A percentile compares a stretch with the other conserved stretches of the same genome.
phyloP scores from a whole-genome alignment of 345 rosid genomes.

The Salix udensis region DNA sequence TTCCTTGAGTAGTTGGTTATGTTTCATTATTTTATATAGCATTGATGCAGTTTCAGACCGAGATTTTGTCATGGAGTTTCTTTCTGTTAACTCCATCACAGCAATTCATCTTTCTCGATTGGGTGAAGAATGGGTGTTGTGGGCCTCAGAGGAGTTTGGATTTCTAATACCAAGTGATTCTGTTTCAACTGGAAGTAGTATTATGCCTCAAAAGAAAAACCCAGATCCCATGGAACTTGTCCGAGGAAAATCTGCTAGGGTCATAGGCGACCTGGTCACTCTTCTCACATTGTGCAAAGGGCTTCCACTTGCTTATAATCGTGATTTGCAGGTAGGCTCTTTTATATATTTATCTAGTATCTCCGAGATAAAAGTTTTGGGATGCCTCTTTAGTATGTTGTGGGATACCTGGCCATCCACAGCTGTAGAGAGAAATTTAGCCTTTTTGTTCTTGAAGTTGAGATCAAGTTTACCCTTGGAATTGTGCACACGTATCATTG shows the following conservation, averaged over 20 bases:
- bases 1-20: slow-evolving; percentile 8
- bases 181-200: slow-evolving; percentile 93
- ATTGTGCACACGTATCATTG: neutral
- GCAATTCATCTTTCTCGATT: slow-evolving; percentile 86
- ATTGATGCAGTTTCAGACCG: slow-evolving; percentile 97
- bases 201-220: slow-evolving; percentile 99
- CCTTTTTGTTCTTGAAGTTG: neutral
- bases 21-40: slow-evolving; percentile 33
- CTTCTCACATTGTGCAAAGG: slow-evolving; percentile 91
- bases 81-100: slow-evolving; percentile 66
- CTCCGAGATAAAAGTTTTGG: neutral
- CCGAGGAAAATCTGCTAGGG: slow-evolving; percentile 87
- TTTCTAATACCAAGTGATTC: slow-evolving; percentile 84
- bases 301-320: slow-evolving; percentile 91
- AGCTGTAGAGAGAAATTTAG: neutral
- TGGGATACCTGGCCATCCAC: neutral
- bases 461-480: neutral
- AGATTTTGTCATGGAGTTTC: slow-evolving; percentile 83
- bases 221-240: slow-evolving; percentile 99
- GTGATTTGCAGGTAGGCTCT: slow-evolving; percentile 75
- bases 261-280: slow-evolving; percentile 75
- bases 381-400: neutral
- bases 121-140: slow-evolving; percentile 97
- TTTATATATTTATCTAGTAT: neutral
- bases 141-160: slow-evolving; percentile 98